Evolutionary conservation across 768 basidiomycete species (phyloP), one percentile per base, ranked within the genome.

Genomic region (Podaxis pistillaris): DNA sequence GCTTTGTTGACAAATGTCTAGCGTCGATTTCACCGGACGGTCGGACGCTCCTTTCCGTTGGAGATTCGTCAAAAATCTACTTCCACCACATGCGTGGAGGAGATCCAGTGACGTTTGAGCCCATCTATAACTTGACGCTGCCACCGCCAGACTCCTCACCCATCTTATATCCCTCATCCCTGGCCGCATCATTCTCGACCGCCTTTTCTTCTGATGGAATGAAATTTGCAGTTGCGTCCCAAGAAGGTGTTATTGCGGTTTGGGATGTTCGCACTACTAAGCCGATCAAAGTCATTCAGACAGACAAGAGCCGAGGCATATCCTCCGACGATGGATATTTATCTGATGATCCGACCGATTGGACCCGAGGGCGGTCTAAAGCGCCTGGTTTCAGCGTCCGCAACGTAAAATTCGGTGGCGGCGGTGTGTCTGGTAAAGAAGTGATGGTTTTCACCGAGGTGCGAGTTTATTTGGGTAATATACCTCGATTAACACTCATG

Each of bases 191-290:
- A n/a, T 67, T 67, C 50, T 62, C 66, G 2, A 63, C 66, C 1
- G 61, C 64, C 3, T 67, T 64, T 51, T 65, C 64, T 15, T 51
- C 56, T 50, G 64, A 67, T 50, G 64, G 64, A 22, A 49, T 59
- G 57, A 64, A 67, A n/a, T 67, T 63, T 30, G 66, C 66, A 0
- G 66, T 67, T 3, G 66, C 64, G 9, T 67, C 66, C 13, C 66
- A 67, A 37, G 66, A 67, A 56, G 66, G 66, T 13, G 66, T 67
- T 11, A 55, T 63, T 13, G 62, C 61, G 4, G 62, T 67, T 33
- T 67, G 66, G 66, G 66, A 67, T 44, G 58, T 67, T 24, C 56
- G 66, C 9, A 64, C 62, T 49, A 65, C 66, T 26, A 63, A 63
- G 37, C 66, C 64, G 36, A 55, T 67, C 30, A 65, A 67, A 37